Evolutionary conservation across 345 rosid genomes (phyloP), one percentile per base, ranked within the genome.

Genomic region (Corymbia maculata): DNA sequence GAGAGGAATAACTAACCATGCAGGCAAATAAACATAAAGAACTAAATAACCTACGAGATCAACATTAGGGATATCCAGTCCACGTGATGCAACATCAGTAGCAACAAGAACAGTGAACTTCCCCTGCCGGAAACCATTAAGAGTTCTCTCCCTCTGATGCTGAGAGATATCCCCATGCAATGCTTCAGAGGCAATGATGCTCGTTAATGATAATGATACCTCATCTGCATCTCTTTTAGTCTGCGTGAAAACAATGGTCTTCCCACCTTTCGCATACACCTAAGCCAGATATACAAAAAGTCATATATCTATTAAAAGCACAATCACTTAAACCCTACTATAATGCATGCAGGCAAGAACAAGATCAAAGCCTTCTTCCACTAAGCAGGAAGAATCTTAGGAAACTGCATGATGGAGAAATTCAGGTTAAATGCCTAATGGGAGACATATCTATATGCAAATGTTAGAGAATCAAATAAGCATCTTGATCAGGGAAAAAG

Each of bases 101-200:
- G 99, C 99, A 88, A 97, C 99, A 88, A 97, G 97, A 82, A 95
- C 99, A 3, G 98, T 96, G 93, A 98, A 98, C 89, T 98, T 98
- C 90, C 99, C 99, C 91, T 96, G 99, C 87, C 99, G 94, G 70
- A 98, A 98, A 85, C 94, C 93, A 90, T 96, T 96, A 87, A 98
- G 93, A 24, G 99, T 98, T 94, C 99, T 95, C 95, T 98, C 99
- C 91, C 99, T 96, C 90, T 98, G 99, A 88, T 97, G 99, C 92
- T 98, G 99, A 86, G 99, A 98, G 86, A 97, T 98, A 93, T 98
- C 99, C 68, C 99, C 99, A 87, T 97, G 99, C 91, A 98, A 93
- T 87, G 99, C 99, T 90, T 97, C 99, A 8, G 99, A 92, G 90
- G 99, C 94, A 87, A 98, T 96, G 92, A 95, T 98, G 89, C 79